These are phyloP conservation scores for Malus hybrid DNA, from an alignment of 331 rosid genomes.

Conservation along the genomic window DNA sequence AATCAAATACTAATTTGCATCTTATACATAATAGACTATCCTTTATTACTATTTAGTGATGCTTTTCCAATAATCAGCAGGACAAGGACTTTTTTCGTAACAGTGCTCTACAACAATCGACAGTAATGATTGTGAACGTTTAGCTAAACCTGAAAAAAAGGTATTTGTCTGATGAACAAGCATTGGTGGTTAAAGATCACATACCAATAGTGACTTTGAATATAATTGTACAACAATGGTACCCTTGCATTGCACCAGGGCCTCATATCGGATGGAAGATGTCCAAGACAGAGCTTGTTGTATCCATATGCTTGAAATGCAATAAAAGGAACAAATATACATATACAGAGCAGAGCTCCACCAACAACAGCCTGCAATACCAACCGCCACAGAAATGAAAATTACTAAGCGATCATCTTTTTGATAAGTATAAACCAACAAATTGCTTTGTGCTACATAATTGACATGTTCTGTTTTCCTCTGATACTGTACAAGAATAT, in stretches of 20 bases:
- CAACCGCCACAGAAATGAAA: slow-evolving; percentile 35
- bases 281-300: slow-evolving; percentile 63
- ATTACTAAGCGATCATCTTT: slow-evolving; percentile 2
- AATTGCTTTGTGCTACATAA: background rate
- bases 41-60: no score
- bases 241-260: slow-evolving; percentile 94
- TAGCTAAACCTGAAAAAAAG: background rate
- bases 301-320: slow-evolving; percentile 89
- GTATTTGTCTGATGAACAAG: background rate
- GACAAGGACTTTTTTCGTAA: no score
- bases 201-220: slow-evolving; percentile 91
- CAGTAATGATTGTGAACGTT: background rate
- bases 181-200: slow-evolving; percentile 10
- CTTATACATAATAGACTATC: no score
- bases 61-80: no score
- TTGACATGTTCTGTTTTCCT: background rate
- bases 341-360: slow-evolving; percentile 58
- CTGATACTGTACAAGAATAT: background rate
- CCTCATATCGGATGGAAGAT: slow-evolving; percentile 42
- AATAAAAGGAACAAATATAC: slow-evolving; percentile 62
- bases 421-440: background rate
- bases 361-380: slow-evolving; percentile 49
- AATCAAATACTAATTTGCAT: no score
- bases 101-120: background rate
- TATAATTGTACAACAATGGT: slow-evolving; percentile 74